A percentile compares a stretch with the other conserved stretches of the same genome.
phyloP scores from a whole-genome alignment of 305 asterid genomes.

The Fraxinus floribunda region DNA sequence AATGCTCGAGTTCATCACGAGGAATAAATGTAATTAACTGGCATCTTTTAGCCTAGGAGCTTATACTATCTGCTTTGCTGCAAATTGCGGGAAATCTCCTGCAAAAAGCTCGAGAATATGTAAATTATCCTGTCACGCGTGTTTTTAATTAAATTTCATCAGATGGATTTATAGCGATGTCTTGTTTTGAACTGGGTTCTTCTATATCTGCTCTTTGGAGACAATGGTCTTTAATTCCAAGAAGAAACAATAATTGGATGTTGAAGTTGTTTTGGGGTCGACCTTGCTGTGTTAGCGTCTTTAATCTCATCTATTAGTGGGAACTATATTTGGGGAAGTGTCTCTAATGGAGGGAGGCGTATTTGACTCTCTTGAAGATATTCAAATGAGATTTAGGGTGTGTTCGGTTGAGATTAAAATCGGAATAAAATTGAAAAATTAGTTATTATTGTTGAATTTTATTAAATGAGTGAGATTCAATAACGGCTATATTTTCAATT shows the following conservation, averaged over 20 bases:
- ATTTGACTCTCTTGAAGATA: background rate
- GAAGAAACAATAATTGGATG: background rate
- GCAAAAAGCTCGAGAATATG: background rate
- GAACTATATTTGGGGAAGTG: background rate
- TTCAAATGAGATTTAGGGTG: background rate
- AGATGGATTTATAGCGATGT: background rate
- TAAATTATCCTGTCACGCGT: background rate
- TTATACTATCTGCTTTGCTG: background rate
- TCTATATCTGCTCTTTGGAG: background rate
- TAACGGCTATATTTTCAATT: too few relatives aligned
- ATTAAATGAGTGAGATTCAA: too few relatives aligned
- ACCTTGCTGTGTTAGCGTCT: background rate
- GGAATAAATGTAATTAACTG: slow-evolving; percentile 20
- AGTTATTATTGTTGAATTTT: too few relatives aligned
- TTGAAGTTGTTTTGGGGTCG: background rate
- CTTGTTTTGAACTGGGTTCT: background rate
- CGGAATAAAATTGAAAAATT: too few relatives aligned
- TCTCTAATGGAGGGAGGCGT: background rate
- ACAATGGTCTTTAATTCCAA: background rate
- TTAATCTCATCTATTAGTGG: background rate
- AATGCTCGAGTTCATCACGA: background rate
- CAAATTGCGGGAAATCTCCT: background rate
- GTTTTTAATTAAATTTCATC: background rate
- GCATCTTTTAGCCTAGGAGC: background rate
- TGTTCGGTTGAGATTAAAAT: too few relatives aligned